Evolutionary conservation across 768 basidiomycete species (phyloP), one percentile per base, ranked within the genome.

Genomic region (Suillus brevipes): DNA sequence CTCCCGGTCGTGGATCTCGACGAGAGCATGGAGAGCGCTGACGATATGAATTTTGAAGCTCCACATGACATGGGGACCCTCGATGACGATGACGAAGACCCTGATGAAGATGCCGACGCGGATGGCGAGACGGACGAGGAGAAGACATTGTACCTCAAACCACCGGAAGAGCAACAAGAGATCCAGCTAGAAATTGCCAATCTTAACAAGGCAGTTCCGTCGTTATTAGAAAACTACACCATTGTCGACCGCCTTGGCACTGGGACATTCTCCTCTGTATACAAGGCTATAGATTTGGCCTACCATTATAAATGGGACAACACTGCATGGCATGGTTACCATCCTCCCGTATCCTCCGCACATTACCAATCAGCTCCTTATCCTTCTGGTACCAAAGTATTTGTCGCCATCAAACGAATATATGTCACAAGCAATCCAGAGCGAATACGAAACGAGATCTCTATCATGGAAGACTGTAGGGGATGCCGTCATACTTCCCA

Each of bases 211-310:
- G 82, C 84, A 20, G 87, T 97, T 5, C 90, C 92, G 0, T 76
- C 83, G n/a, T 81, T 97, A 61, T 73, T 78, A 6, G 72, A 80
- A 3, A 82, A 91, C 68, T 99, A 97, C 81, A 84, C 80, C 59
- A 81, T 99, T 42, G 75, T 98, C 42, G 97, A 98, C 78, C 86
- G 96, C 1, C 85, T 99, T 0, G 97, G 97, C 16, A 98, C 96
- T 62, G 97, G 97, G 18, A 99, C 97, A 1, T 99, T 99, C 79
- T 98, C 97, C 0, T 95, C 95, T 12, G 97, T 99, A n/a, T 99
- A 98, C 84, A 97, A 99, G 72, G 97, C 96, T 0, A 77, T 96
- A 67, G 97, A 99, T 75, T 71, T 91, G 18, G 78, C 83, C 64
- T 86, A 91, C 71, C 86, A 93, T 69, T 78, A 83, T 58, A 90